Evolutionary conservation across 805 yeast genomes (phyloP).

Genomic region (Yamadazyma philogaea): DNA sequence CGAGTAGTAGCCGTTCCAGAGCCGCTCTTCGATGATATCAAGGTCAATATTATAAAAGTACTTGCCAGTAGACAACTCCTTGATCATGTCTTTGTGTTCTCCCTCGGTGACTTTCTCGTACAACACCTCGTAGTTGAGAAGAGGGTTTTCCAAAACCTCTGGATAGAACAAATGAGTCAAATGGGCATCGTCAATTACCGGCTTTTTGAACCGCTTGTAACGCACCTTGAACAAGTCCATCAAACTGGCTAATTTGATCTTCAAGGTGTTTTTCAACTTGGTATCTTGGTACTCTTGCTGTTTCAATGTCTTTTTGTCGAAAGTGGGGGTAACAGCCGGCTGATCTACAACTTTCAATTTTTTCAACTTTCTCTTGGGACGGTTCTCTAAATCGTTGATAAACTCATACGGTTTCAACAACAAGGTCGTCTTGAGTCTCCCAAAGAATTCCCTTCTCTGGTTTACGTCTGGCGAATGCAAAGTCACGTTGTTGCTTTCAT

Average conservation of each 20-base stretch:
- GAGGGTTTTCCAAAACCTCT: slow-evolving; percentile 35
- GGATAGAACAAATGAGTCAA: slow-evolving; percentile 79
- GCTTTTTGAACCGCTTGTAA: slow-evolving; percentile 87
- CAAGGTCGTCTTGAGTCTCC: slow-evolving; percentile 50
- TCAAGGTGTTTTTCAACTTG: slow-evolving; percentile 77
- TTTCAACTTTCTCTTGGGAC: slow-evolving; percentile 50
- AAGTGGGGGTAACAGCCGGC: slow-evolving; percentile 7
- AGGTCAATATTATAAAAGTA: slow-evolving; percentile 84
- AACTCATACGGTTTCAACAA: slow-evolving; percentile 68
- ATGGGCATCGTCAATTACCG: slow-evolving; percentile 74
- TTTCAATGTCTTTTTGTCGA: slow-evolving; percentile 45
- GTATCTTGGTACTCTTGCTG: slow-evolving; percentile 65
- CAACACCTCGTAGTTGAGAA: slow-evolving; percentile 34
- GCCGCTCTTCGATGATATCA: slow-evolving; percentile 87
- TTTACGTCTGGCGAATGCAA: slow-evolving; percentile 40
- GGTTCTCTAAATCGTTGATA: slow-evolving; percentile 55
- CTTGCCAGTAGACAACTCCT: slow-evolving; percentile 74
- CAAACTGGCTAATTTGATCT: slow-evolving; percentile 78
- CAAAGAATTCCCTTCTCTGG: slow-evolving; percentile 59
- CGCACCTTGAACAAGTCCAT: slow-evolving; percentile 87
- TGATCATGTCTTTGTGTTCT: slow-evolving; percentile 63
- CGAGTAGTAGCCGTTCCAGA: slow-evolving; percentile 95
- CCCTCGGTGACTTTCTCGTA: slow-evolving; percentile 46
- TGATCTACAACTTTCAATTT: slow-evolving; percentile 31
- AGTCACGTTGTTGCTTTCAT: slow-evolving; percentile 42